These are phyloP conservation scores for Penicillium sp. DNA, from an alignment of 2,329 filamentous ascomycete species.

Conservation along the genomic window DNA sequence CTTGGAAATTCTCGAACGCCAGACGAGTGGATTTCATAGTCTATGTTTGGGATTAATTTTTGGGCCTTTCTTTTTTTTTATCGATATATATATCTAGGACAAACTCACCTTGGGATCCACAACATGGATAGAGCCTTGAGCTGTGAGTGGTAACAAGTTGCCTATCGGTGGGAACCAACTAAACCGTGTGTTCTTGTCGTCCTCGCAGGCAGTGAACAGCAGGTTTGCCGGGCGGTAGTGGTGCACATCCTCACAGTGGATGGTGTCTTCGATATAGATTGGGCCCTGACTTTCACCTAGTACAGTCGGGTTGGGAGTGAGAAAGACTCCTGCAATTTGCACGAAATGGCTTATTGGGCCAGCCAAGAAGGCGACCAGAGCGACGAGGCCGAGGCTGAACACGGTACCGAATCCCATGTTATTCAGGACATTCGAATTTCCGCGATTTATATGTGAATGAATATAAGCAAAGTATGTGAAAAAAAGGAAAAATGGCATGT, in stretches of 20 bases:
- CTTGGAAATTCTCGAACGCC: constrained; percentile 51
- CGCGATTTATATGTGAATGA: not conserved
- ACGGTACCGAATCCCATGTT: constrained; percentile 20
- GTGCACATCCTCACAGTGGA: constrained; percentile 61
- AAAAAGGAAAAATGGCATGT: not conserved
- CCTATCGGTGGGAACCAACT: constrained; percentile 54
- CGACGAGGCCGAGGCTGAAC: constrained; percentile 21
- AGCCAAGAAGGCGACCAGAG: constrained; percentile 21
- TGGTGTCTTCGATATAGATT: constrained; percentile 51
- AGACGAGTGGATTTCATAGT: constrained; percentile 49
- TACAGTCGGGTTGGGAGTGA: constrained; percentile 18
- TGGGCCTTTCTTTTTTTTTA: not conserved
- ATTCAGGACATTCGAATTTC: not conserved
- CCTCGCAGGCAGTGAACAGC: constrained; percentile 59
- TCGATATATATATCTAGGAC: not conserved
- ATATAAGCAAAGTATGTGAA: not conserved
- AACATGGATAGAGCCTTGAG: constrained; percentile 42
- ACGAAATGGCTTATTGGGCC: constrained; percentile 19
- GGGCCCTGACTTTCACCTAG: constrained; percentile 35
- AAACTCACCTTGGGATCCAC: constrained; percentile 53
- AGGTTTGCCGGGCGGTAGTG: constrained; percentile 49
- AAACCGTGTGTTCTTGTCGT: constrained; percentile 41
- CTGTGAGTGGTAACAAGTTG: constrained; percentile 37
- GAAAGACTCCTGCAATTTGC: constrained; percentile 25
- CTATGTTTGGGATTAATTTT: constrained; percentile 27